Percentiles rank a stretch among this genome's conserved stretches.
Conservation (phyloP, 495 filamentous ascomycete species). For the Geopyxis carbonaria region DNA sequence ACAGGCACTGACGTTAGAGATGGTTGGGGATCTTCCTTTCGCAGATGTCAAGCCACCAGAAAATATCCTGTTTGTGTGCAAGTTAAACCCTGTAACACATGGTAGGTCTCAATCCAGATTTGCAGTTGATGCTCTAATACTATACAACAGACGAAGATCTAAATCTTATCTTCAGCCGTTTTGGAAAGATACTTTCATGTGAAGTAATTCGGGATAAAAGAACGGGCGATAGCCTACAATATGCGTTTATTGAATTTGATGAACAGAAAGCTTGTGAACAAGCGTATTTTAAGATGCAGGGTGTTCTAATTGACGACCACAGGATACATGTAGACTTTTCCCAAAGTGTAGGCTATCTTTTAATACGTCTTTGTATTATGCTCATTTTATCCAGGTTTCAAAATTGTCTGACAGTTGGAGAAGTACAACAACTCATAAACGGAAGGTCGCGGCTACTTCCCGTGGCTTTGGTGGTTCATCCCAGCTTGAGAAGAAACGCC, state of each 20-base stretch:
- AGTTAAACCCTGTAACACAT: slow-evolving; percentile 89
- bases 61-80: slow-evolving; percentile 96
- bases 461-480: slow-evolving; percentile 77
- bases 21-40: slow-evolving; percentile 95
- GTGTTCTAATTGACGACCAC: slow-evolving; percentile 88
- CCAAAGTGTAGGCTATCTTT: slow-evolving; percentile 52
- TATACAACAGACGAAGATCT: slow-evolving; percentile 59
- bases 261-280: slow-evolving; percentile 83
- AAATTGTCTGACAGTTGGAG: slow-evolving; percentile 85
- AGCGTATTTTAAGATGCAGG: slow-evolving; percentile 97
- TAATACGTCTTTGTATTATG: not conserved
- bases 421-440: slow-evolving; percentile 67
- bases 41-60: slow-evolving; percentile 96
- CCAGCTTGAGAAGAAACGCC: slow-evolving; percentile 70
- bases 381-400: slow-evolving; percentile 36
- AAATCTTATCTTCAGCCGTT: slow-evolving; percentile 88
- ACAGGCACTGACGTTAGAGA: slow-evolving; percentile 86
- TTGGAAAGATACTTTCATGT: slow-evolving; percentile 86
- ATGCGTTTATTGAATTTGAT: slow-evolving; percentile 95
- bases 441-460: slow-evolving; percentile 35
- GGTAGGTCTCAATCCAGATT: slow-evolving; percentile 27
- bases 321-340: slow-evolving; percentile 98
- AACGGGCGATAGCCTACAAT: slow-evolving; percentile 88
- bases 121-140: slow-evolving; percentile 9
- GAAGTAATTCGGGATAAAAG: slow-evolving; percentile 91